Evolutionary conservation across 345 rosid genomes (phyloP), one percentile per base, ranked within the genome.

Genomic region (Salix viminalis): DNA sequence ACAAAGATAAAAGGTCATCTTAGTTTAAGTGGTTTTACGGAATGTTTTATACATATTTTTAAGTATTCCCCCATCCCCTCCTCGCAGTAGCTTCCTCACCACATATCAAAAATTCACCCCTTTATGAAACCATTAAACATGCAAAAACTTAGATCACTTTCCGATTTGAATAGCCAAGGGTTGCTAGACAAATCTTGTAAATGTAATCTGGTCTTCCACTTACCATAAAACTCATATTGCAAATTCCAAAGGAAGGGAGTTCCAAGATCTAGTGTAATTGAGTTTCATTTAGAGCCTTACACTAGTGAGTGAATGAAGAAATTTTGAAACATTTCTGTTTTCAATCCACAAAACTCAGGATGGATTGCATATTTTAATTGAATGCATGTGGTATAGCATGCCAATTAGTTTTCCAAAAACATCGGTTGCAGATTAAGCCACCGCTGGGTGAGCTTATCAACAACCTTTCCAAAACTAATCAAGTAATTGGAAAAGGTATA

Each of bases 401-500:
- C 23, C 30, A 16, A 62, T 15, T n/a, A 62, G 21, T 48, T 50
- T 13, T 61, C 62, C 62, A n/a, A n/a, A 23, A 58, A 8, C 62
- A n/a, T 36, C 7, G 46, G 19, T 66, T 36, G 15, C 61, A 44
- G 21, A 58, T 48, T 42, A 28, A 39, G 69, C 30, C 56, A 66
- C n/a, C 1, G 73, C 34, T 5, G 26, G 56, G 46, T 18, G 36
- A 54, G 18, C 30, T 15, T 69, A 32, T 41, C 23, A 12, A 54
- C 48, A 30, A 65, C 6, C 36, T 66, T 23, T 64, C 30, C 15
- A 16, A 13, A 28, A 64, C 44, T 26, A 44, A 46, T n/a, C 2
- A 67, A 71, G 34, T 48, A 74, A 24, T 46, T 62, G 18, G 26
- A 24, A 82, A 42, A 28, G 42, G 30, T 56, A 70, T 70, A 87